Evolutionary conservation across 352 stramenopile species (phyloP).

Genomic region (Phytophthora macrochlamydospora): DNA sequence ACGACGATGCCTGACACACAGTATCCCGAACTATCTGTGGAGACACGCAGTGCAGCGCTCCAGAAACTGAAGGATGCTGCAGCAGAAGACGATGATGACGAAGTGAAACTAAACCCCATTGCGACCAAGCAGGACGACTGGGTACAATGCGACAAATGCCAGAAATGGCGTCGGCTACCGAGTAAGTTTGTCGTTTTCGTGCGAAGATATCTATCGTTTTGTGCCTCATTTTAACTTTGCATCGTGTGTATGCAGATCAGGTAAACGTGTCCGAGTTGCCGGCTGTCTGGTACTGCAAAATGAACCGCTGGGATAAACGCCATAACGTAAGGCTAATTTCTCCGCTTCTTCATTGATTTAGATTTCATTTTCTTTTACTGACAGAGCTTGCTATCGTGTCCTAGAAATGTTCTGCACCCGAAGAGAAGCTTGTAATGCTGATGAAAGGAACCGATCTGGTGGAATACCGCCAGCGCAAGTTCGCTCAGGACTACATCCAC

Average conservation of each 20-base stretch:
- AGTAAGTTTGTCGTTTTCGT: constrained; percentile 37
- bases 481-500: constrained; percentile 66
- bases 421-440: constrained; percentile 71
- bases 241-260: constrained; percentile 48
- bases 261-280: constrained; percentile 80
- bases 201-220: no score
- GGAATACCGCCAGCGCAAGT: constrained; percentile 70
- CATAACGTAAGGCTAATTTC: constrained; percentile 56
- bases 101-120: constrained; percentile 50
- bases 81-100: constrained; percentile 45
- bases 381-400: not conserved
- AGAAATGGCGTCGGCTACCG: constrained; percentile 83
- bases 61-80: constrained; percentile 56
- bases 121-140: constrained; percentile 84
- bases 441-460: constrained; percentile 73
- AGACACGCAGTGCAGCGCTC: constrained; percentile 57
- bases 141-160: constrained; percentile 88
- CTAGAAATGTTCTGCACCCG: constrained; percentile 75
- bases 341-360: no score
- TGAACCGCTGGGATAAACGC: constrained; percentile 84
- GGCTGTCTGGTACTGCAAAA: constrained; percentile 85
- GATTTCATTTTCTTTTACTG: no score
- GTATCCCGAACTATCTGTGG: constrained; percentile 46
- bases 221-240: not conserved
- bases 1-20: constrained; percentile 8